Evolutionary conservation across 805 yeast species (phyloP).

Genomic region (Yamadazyma sp.): DNA sequence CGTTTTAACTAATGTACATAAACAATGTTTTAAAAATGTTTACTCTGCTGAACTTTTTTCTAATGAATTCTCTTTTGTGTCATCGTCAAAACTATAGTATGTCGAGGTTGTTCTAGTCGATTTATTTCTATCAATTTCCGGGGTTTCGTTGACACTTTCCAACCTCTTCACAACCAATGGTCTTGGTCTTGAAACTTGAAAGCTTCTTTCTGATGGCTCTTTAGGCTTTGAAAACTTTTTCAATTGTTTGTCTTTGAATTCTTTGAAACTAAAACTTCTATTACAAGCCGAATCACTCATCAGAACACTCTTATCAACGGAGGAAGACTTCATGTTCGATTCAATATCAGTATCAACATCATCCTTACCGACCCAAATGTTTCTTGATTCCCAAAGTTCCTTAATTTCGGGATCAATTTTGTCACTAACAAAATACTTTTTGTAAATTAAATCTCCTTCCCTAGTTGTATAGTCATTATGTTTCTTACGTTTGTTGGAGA

Average conservation of each 20-base stretch:
- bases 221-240: conserved; percentile 1
- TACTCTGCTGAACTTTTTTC: too few species aligned
- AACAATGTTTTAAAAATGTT: too few species aligned
- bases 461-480: conserved; percentile 53
- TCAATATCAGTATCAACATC: neutral
- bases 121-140: neutral
- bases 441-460: conserved; percentile 55
- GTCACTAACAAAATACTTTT: conserved; percentile 35
- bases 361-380: conserved; percentile 9
- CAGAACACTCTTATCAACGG: neutral
- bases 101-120: neutral
- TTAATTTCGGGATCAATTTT: conserved; percentile 51
- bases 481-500: conserved; percentile 16
- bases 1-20: too few species aligned
- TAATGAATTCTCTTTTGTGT: neutral
- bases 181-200: conserved; percentile 35
- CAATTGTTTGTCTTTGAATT: too few species aligned
- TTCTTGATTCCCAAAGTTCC: conserved; percentile 50
- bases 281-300: neutral
- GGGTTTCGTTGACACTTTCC: conserved; percentile 1
- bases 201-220: conserved; percentile 17
- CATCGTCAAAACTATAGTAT: neutral
- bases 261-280: neutral
- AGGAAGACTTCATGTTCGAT: neutral
- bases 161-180: conserved; percentile 24